Base-by-base conservation (phyloP, 495 filamentous ascomycete species). In the Terfezia boudieri region DNA sequence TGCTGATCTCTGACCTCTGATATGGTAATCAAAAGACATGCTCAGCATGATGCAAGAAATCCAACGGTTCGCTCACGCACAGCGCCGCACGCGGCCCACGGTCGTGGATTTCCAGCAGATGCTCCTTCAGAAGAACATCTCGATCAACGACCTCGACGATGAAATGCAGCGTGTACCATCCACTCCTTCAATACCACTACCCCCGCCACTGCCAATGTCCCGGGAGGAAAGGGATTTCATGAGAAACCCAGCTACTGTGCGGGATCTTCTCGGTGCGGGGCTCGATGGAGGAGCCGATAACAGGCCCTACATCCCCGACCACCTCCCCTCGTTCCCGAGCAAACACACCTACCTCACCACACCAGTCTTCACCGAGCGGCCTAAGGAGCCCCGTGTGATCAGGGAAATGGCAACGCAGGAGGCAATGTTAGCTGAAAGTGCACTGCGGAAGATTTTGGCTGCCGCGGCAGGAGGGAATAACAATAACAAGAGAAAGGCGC, bases 291-390 rank as follows among this genome's bases (percentile, higher is more conserved):
- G 71, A 43, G 63, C 68, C 36, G 73, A 78, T 36, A 73, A 72
- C 51, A 64, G 67, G 57, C 62, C 67, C 26, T 79, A 80, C 56
- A 77, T 85, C 49, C 81, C 82, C 0, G 70, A 67, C 51, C 74
- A 81, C 53, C 81, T 88, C 56, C 83, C 83, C 9, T 63, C 73
- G 20, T 79, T 85, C 41, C 83, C 83, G 8, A 77, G 78, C 58
- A 76, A 74, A 61, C 83, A 88, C 65, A 83, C 83, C 12, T 88
- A 81, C 65, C 74, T 76, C 58, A 68, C 73, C 36, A 85, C 82
- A 1, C 71, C 79, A 2, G 76, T 83, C 9, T 82, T 76, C 57
- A 74, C 78, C 0, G 70, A 75, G 49, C 73, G 82, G 49, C 79
- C 83, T 51, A 74, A 68, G 22, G 82, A 87, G 63, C 78, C 82